These are phyloP conservation scores for Penicillium fimorum DNA, from an alignment of 495 filamentous ascomycete species.

Conservation along the genomic window DNA sequence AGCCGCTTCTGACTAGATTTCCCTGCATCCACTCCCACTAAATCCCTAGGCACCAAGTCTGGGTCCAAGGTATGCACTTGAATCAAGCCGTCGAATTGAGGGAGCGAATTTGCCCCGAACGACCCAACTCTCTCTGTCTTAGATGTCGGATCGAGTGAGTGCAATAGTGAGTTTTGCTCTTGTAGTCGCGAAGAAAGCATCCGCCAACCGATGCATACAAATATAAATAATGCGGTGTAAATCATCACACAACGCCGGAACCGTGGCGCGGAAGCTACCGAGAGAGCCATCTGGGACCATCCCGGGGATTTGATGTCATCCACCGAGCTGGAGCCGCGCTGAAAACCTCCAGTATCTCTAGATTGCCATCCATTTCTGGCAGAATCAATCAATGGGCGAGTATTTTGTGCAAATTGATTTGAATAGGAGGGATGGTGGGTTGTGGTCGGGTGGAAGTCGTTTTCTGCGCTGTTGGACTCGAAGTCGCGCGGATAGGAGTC, in stretches of 20 bases:
- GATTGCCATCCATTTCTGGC: conserved; percentile 49
- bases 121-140: conserved; percentile 36
- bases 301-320: conserved; percentile 21
- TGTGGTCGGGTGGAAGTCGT: conserved; percentile 16
- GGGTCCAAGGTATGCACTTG: conserved; percentile 43
- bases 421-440: conserved; percentile 8
- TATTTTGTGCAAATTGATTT: conserved; percentile 17
- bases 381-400: conserved; percentile 44
- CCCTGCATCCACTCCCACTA: conserved; percentile 8
- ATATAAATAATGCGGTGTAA: conserved; percentile 39
- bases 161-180: conserved; percentile 36
- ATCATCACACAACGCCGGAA: conserved; percentile 49
- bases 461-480: conserved; percentile 24
- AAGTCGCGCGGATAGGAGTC: conserved; percentile 2
- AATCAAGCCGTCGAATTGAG: conserved; percentile 49
- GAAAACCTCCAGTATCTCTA: conserved; percentile 21
- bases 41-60: conserved; percentile 29
- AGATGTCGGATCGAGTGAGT: conserved; percentile 36
- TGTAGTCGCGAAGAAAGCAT: conserved; percentile 40
- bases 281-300: conserved; percentile 33
- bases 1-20: conserved; percentile 46
- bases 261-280: conserved; percentile 43
- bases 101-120: conserved; percentile 50
- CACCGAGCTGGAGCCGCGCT: conserved; percentile 20
- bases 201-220: conserved; percentile 42